These are phyloP conservation scores for Paecilomyces dactylethromorphus DNA, from an alignment of 2,329 filamentous ascomycete species.

Conservation along the genomic window DNA sequence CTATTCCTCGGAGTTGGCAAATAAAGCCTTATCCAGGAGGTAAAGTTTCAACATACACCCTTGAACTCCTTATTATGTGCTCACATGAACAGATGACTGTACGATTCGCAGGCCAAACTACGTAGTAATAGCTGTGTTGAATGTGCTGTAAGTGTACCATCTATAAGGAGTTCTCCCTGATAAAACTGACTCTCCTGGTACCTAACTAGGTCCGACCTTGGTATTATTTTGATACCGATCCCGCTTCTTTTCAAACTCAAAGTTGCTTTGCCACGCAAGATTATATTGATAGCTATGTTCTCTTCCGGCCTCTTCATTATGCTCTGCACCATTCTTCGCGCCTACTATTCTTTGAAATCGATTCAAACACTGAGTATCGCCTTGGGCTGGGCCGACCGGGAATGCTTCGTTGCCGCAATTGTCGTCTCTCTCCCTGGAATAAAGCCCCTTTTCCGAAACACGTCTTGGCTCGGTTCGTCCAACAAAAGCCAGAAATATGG, in stretches of 20 bases:
- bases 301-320: constrained; percentile 22
- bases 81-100: constrained; percentile 12
- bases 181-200: neutral
- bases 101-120: constrained; percentile 15
- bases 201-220: constrained; percentile 11
- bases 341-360: constrained; percentile 17
- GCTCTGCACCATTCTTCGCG: constrained; percentile 18
- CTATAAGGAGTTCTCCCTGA: neutral
- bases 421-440: constrained; percentile 18
- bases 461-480: constrained; percentile 9
- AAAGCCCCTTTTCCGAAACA: constrained; percentile 16
- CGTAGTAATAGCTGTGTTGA: constrained; percentile 12
- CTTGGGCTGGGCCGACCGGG: constrained; percentile 18
- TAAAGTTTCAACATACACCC: constrained; percentile 1
- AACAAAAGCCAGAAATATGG: constrained; percentile 7
- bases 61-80: neutral
- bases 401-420: constrained; percentile 17
- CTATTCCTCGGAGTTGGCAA: constrained; percentile 22
- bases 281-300: constrained; percentile 15
- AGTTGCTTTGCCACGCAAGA: constrained; percentile 14
- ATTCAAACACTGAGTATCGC: constrained; percentile 14
- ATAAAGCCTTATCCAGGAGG: constrained; percentile 23
- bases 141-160: constrained; percentile 8
- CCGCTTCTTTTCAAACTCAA: constrained; percentile 14
- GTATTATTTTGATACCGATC: constrained; percentile 14